Percentiles rank a stretch among this genome's conserved stretches.
phyloP scores from a whole-genome alignment of 2,329 filamentous ascomycete genomes.

The Alternaria sp. region DNA sequence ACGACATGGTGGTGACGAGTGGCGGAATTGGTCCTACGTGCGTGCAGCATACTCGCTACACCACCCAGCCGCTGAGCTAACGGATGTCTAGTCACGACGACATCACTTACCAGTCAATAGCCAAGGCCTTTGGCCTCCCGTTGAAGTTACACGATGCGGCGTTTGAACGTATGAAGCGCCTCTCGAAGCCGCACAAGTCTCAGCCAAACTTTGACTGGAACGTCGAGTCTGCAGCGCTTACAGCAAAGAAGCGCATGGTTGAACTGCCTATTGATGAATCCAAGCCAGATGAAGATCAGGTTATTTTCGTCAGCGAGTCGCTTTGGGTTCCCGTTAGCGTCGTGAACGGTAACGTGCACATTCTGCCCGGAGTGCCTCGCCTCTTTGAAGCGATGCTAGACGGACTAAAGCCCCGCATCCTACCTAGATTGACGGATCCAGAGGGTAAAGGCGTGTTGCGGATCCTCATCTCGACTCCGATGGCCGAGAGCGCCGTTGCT shows the following conservation, averaged over 20 bases:
- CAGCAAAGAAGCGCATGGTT: constrained; percentile 90
- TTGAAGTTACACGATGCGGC: constrained; percentile 80
- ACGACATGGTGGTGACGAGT: constrained; percentile 94
- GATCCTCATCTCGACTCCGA: constrained; percentile 84
- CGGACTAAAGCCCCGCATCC: constrained; percentile 74
- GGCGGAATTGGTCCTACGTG: constrained; percentile 96
- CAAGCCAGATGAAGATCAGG: constrained; percentile 72
- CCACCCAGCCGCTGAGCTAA: constrained; percentile 26
- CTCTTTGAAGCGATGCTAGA: constrained; percentile 83
- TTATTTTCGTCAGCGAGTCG: constrained; percentile 79
- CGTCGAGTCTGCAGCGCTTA: constrained; percentile 76
- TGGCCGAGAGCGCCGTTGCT: constrained; percentile 86
- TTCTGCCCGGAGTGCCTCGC: constrained; percentile 86
- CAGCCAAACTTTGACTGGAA: constrained; percentile 86
- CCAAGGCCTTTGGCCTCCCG: constrained; percentile 82
- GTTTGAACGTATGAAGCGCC: constrained; percentile 80
- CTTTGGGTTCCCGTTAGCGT: constrained; percentile 91
- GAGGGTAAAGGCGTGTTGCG: constrained; percentile 82
- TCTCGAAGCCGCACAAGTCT: constrained; percentile 76
- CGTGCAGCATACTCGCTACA: constrained; percentile 47
- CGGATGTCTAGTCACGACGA: constrained; percentile 79
- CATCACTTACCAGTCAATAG: constrained; percentile 95
- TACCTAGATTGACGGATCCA: constrained; percentile 77
- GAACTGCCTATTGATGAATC: constrained; percentile 78
- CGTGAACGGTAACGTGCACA: constrained; percentile 92